Evolutionary conservation across 2,329 filamentous ascomycete species (phyloP), one percentile per base, ranked within the genome.

Genomic region (Fonsecaea nubica): DNA sequence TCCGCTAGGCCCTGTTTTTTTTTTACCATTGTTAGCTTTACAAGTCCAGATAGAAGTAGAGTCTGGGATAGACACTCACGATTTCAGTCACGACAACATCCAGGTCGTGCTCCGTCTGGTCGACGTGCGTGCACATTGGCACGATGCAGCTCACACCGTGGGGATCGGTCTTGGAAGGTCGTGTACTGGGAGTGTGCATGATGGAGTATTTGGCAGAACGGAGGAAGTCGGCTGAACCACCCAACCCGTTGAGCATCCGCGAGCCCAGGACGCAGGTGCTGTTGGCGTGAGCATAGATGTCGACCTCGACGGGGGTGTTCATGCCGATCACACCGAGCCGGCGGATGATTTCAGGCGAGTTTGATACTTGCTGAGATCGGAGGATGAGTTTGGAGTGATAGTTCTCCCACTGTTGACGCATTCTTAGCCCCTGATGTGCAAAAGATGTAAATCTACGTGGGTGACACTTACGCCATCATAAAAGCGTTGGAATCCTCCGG

Each of bases 241-340:
- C 92, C 6, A 95, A 87, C 10, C 92, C 92, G 82, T 94, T 94
- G 67, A 95, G 85, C 91, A 94, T 95, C 64, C 93, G 89, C 68
- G 86, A 90, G 70, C 93, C 92, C 88, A 95, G 92, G 25, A 96
- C 92, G 76, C 91, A 93, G 62, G 92, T 96, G 68, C 86, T 90
- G 86, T 96, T 97, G 74, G 93, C 93, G 81, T 96, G 92, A 1
- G 92, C 93, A 81, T 96, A 96, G 75, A 96, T 96, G 80, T 96
- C 93, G 15, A 96, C 92, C 80, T 96, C 93, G 55, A 96, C 92
- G 25, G 92, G 92, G 0, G 92, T 96, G 85, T 96, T 96, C 92
- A 96, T 96, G 77, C 92, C 92, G 73, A 97, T 96, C 72, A 93
- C 89, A 68, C 92, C 92, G 1, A 96, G 84, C 32, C 92, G 87